A percentile compares a stretch with the other conserved stretches of the same genome.
These are phyloP conservation scores for Stagonosporopsis cucurbitacearum DNA, from an alignment of 2,329 filamentous ascomycete genomes.

Conservation along the genomic window DNA sequence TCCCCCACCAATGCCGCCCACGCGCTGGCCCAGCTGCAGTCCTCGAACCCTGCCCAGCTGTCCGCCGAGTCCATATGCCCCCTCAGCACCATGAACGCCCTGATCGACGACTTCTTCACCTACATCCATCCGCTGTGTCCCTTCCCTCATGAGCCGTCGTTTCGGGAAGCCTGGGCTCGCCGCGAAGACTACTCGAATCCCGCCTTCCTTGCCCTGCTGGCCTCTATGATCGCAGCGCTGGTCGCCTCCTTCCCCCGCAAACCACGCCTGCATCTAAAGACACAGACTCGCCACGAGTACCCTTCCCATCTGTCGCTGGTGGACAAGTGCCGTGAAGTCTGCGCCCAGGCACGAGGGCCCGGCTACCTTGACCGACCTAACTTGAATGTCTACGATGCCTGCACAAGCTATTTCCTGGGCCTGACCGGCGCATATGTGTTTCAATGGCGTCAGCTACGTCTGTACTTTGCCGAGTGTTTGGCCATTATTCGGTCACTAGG, in stretches of 20 bases:
- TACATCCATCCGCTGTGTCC: constrained; percentile 79
- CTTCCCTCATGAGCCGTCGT: constrained; percentile 80
- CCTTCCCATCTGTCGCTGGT: constrained; percentile 73
- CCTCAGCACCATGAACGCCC: constrained; percentile 68
- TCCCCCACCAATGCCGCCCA: constrained; percentile 62
- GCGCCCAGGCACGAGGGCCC: constrained; percentile 69
- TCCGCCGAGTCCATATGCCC: constrained; percentile 75
- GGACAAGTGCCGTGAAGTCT: constrained; percentile 73
- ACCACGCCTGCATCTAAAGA: constrained; percentile 72
- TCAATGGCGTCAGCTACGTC: constrained; percentile 69
- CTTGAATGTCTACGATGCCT: constrained; percentile 67
- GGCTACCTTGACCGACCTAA: constrained; percentile 61
- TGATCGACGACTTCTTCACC: constrained; percentile 83
- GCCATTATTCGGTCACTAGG: constrained; percentile 72
- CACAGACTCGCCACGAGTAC: constrained; percentile 69
- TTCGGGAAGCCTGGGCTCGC: constrained; percentile 70
- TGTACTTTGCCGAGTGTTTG: constrained; percentile 76
- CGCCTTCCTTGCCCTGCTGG: constrained; percentile 72
- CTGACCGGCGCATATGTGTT: constrained; percentile 71
- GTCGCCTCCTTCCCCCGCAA: constrained; percentile 78
- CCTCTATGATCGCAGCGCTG: constrained; percentile 76
- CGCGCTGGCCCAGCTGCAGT: constrained; percentile 58
- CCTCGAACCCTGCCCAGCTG: constrained; percentile 53
- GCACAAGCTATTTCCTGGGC: constrained; percentile 77
- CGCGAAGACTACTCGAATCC: constrained; percentile 71